These are phyloP conservation scores for Asclepias syriaca DNA, from an alignment of 257 asterid genomes.

Conservation along the genomic window DNA sequence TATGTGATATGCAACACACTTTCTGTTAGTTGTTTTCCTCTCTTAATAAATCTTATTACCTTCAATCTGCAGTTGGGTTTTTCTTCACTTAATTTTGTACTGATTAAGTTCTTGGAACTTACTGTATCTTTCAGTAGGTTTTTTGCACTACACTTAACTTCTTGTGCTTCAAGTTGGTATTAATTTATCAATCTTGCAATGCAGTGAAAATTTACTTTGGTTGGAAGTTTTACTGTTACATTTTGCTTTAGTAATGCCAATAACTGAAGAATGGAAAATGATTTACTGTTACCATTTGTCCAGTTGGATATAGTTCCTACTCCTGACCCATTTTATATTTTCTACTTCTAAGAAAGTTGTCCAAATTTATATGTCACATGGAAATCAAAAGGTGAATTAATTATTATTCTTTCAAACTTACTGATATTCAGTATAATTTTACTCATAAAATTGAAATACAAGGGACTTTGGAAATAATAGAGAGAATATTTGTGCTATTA, in stretches of 20 bases:
- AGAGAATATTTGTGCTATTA: too few relatives aligned
- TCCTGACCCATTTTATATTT: too few relatives aligned
- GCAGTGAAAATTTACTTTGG: neutral
- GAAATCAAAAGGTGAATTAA: too few relatives aligned
- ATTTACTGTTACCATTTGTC: neutral
- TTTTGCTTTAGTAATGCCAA: neutral
- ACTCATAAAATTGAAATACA: too few relatives aligned
- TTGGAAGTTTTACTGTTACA: neutral
- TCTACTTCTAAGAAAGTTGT: too few relatives aligned
- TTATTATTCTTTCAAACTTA: too few relatives aligned
- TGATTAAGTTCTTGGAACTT: neutral
- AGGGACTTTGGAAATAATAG: too few relatives aligned
- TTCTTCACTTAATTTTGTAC: neutral
- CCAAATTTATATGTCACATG: too few relatives aligned
- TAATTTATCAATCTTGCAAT: neutral
- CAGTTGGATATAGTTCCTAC: neutral
- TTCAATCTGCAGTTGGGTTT: neutral
- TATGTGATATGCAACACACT: conserved; percentile 30
- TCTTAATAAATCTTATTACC: neutral
- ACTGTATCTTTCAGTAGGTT: neutral
- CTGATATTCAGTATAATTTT: too few relatives aligned
- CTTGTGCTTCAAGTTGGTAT: neutral
- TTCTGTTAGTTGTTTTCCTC: conserved; percentile 1
- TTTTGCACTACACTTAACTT: neutral
- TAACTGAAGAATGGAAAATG: neutral